phyloP scores from a whole-genome alignment of 495 filamentous ascomycete genomes.

The Trichocladium uniseriatum region DNA sequence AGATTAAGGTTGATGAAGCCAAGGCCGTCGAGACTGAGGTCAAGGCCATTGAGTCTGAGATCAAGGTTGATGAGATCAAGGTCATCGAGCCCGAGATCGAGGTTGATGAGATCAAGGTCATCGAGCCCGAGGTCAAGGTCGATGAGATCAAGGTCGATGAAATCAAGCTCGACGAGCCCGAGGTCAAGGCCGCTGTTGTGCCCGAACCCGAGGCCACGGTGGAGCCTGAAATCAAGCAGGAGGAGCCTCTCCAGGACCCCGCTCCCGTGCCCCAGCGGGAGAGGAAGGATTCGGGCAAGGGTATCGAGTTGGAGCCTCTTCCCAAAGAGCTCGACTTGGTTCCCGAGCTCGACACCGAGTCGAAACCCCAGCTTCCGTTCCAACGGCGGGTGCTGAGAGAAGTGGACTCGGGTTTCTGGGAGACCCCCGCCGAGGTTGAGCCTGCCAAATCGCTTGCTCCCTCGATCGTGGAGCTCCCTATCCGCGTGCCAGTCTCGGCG shows the following conservation, averaged over 20 bases:
- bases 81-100: background rate
- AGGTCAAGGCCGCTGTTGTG: constrained; percentile 2
- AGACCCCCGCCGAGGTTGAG: constrained; percentile 15
- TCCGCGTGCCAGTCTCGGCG: background rate
- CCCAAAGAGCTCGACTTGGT: constrained; percentile 3
- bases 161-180: background rate
- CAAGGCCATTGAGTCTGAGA: background rate
- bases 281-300: constrained; percentile 23
- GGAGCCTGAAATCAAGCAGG: constrained; percentile 10
- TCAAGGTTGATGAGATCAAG: background rate
- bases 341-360: constrained; percentile 8
- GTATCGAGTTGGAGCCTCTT: constrained; percentile 14
- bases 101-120: background rate
- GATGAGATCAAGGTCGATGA: background rate
- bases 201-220: background rate
- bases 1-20: background rate
- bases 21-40: background rate
- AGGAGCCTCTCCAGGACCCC: background rate
- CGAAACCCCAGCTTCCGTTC: constrained; percentile 2
- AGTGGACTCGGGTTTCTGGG: constrained; percentile 29
- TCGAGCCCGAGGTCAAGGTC: background rate
- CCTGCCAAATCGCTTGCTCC: constrained; percentile 10
- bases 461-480: constrained; percentile 15
- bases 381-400: constrained; percentile 10
- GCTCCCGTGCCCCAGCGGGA: constrained; percentile 5